These are phyloP conservation scores for Trematosphaeria pertusa DNA, from an alignment of 2,329 filamentous ascomycete species.

Conservation along the genomic window DNA sequence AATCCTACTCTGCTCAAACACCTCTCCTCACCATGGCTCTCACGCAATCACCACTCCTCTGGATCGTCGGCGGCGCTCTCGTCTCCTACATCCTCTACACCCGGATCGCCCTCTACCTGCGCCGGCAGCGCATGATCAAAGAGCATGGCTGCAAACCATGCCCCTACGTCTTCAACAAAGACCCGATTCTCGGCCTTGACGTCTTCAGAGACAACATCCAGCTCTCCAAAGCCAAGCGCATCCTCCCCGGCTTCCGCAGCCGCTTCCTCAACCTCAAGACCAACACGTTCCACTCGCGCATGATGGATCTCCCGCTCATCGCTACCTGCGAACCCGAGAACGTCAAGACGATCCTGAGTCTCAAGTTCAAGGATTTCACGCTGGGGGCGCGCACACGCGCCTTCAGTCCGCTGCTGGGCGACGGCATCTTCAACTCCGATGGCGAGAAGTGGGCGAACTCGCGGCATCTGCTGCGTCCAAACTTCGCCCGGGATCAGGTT, in stretches of 20 bases:
- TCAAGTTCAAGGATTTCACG: conserved; percentile 57
- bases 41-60: conserved; percentile 28
- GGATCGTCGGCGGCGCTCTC: conserved; percentile 39
- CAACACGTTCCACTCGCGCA: conserved; percentile 47
- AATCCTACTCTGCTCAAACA: background rate
- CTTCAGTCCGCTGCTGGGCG: conserved; percentile 52
- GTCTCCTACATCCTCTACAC: conserved; percentile 45
- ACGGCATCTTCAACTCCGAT: conserved; percentile 57
- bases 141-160: conserved; percentile 58
- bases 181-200: conserved; percentile 63
- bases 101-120: conserved; percentile 42
- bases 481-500: conserved; percentile 61
- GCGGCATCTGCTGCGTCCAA: conserved; percentile 60
- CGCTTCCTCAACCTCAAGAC: conserved; percentile 42
- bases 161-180: conserved; percentile 57
- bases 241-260: conserved; percentile 13
- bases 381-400: conserved; percentile 44
- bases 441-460: conserved; percentile 50
- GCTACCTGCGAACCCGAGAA: conserved; percentile 57
- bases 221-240: background rate
- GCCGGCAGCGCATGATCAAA: conserved; percentile 47
- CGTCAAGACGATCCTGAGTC: conserved; percentile 54
- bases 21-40: conserved; percentile 24
- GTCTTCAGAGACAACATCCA: conserved; percentile 51
- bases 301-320: conserved; percentile 39